These are phyloP conservation scores for Dioszegia aurantiaca DNA, from an alignment of 768 basidiomycete species.

Conservation along the genomic window DNA sequence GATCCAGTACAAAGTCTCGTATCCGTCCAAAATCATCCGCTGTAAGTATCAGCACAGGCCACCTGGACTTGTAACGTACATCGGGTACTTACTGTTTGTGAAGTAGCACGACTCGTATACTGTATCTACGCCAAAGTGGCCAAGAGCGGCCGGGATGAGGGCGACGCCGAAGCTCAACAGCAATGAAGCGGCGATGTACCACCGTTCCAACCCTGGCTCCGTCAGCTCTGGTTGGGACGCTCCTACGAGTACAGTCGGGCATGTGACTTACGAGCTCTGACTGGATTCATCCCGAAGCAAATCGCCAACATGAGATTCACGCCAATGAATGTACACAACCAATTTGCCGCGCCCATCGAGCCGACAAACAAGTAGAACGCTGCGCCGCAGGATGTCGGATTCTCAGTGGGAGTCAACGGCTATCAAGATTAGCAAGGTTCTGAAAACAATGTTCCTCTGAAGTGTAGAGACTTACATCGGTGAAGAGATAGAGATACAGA, in stretches of 20 bases:
- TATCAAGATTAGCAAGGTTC: not conserved
- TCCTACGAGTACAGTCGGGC: not conserved
- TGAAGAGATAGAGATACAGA: conserved; percentile 11
- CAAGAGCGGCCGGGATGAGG: conserved; percentile 21
- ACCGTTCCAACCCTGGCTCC: conserved; percentile 24
- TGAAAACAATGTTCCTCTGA: too few relatives aligned
- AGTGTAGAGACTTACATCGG: conserved; percentile 14
- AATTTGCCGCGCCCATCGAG: conserved; percentile 22
- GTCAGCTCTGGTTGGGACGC: not conserved
- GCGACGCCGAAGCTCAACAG: conserved; percentile 24
- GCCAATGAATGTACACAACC: conserved; percentile 30
- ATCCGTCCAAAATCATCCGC: not conserved
- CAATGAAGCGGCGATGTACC: conserved; percentile 29
- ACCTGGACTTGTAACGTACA: not conserved
- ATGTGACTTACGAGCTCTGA: conserved; percentile 24
- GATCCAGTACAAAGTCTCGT: conserved; percentile 7
- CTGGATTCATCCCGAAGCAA: conserved; percentile 28
- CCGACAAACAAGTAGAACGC: conserved; percentile 25
- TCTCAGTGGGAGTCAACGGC: not conserved
- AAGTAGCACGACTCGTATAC: conserved; percentile 23
- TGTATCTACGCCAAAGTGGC: conserved; percentile 25
- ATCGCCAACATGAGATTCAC: conserved; percentile 36
- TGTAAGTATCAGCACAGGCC: conserved; percentile 1
- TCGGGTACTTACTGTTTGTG: not conserved
- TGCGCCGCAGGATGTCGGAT: conserved; percentile 15